Conservation (phyloP, 495 filamentous ascomycete species). For the Aspergillus cristatus region DNA sequence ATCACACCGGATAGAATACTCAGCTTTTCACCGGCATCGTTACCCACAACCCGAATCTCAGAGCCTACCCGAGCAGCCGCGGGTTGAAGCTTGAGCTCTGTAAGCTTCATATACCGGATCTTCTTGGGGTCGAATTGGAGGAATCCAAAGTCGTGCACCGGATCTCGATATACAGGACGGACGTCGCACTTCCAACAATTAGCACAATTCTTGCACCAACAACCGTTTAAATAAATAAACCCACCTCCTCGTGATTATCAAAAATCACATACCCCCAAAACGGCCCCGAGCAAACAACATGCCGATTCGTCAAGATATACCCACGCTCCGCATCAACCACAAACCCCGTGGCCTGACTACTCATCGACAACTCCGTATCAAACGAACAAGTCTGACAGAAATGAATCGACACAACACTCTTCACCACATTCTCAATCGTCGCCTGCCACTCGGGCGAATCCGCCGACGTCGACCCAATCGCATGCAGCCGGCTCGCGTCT, state of each 20-base stretch:
- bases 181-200: constrained; percentile 63
- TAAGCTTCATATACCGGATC: constrained; percentile 92
- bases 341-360: constrained; percentile 94
- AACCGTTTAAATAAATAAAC: constrained; percentile 7
- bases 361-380: constrained; percentile 87
- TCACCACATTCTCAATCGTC: constrained; percentile 87
- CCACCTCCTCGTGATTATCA: constrained; percentile 88
- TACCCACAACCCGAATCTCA: constrained; percentile 95
- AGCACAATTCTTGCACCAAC: not conserved
- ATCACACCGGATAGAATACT: constrained; percentile 98
- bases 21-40: constrained; percentile 97
- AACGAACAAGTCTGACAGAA: constrained; percentile 99
- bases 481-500: constrained; percentile 29
- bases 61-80: constrained; percentile 81
- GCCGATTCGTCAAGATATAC: constrained; percentile 82
- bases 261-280: constrained; percentile 98
- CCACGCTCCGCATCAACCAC: constrained; percentile 94
- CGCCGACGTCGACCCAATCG: constrained; percentile 45
- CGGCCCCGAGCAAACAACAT: constrained; percentile 92
- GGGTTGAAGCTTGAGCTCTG: constrained; percentile 71
- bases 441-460: constrained; percentile 96
- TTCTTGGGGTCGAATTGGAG: constrained; percentile 89
- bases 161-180: constrained; percentile 95
- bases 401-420: constrained; percentile 90
- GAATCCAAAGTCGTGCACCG: constrained; percentile 97